Evolutionary conservation across 1,284 basidiomycete genomes (phyloP).

Genomic region (Naganishia sp.): DNA sequence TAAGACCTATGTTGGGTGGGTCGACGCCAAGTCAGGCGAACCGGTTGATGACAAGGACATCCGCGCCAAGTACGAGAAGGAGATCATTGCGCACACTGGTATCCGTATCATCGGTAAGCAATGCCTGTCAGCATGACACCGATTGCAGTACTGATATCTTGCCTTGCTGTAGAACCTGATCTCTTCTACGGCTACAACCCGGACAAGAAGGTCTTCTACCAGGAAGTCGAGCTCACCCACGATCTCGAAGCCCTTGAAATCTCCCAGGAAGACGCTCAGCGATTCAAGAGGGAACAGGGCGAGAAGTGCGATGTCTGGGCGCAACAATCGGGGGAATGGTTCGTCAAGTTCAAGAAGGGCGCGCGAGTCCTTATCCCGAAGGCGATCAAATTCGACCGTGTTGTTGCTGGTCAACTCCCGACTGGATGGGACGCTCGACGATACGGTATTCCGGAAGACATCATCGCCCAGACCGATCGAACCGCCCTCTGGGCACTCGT

Average conservation of each 20-base stretch:
- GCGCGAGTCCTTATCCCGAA: conserved; percentile 92
- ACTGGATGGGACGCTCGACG: conserved; percentile 95
- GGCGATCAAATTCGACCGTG: conserved; percentile 89
- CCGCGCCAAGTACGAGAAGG: conserved; percentile 88
- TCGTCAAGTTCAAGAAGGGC: conserved; percentile 98
- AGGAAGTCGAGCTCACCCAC: conserved; percentile 94
- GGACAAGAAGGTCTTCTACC: conserved; percentile 93
- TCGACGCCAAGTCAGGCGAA: conserved; percentile 89
- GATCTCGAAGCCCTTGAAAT: conserved; percentile 96
- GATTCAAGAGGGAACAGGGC: conserved; percentile 95
- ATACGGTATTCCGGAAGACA: conserved; percentile 97
- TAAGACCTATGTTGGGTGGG: conserved; percentile 93
- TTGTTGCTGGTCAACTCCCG: conserved; percentile 93
- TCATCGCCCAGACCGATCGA: conserved; percentile 90
- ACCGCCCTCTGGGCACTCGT: conserved; percentile 97
- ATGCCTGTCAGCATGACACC: conserved; percentile 8
- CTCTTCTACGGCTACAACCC: conserved; percentile 97
- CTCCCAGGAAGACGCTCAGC: conserved; percentile 82
- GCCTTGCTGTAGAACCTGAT: conserved; percentile 73
- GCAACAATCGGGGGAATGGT: conserved; percentile 86
- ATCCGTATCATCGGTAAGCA: conserved; percentile 85
- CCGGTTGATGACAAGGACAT: conserved; percentile 99
- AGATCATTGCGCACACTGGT: conserved; percentile 89
- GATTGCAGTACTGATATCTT: conserved; percentile 14
- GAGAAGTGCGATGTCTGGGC: conserved; percentile 96